A percentile compares a stretch with the other conserved stretches of the same genome.
phyloP scores from a whole-genome alignment of 1,284 basidiomycete genomes.

The Puccinia polysora region DNA sequence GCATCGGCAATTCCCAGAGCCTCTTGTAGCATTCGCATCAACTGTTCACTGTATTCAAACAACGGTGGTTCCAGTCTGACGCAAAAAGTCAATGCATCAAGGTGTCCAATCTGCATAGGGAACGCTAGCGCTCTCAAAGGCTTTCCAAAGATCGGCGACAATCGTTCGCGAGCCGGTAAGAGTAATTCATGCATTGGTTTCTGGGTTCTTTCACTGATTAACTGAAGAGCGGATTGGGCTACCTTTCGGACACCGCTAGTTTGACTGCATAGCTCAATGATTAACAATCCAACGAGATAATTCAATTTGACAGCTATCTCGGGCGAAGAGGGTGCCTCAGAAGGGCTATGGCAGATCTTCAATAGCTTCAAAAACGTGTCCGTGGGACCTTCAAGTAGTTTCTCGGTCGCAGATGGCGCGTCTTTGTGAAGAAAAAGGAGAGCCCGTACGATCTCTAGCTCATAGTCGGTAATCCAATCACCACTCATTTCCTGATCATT shows the following conservation, averaged over 20 bases:
- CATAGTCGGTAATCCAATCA: constrained; percentile 79
- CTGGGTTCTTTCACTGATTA: constrained; percentile 71
- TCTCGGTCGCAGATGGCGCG: constrained; percentile 82
- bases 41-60: constrained; percentile 69
- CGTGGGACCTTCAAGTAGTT: constrained; percentile 72
- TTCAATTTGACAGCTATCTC: constrained; percentile 55
- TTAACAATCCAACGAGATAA: constrained; percentile 74
- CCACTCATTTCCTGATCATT: constrained; percentile 66
- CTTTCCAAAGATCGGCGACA: constrained; percentile 88
- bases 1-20: constrained; percentile 92
- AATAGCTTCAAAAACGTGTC: constrained; percentile 75
- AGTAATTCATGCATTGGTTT: constrained; percentile 73
- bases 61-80: constrained; percentile 55
- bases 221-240: constrained; percentile 73
- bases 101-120: constrained; percentile 94
- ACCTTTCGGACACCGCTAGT: constrained; percentile 80
- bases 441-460: constrained; percentile 84
- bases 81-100: constrained; percentile 93
- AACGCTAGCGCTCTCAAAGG: constrained; percentile 94
- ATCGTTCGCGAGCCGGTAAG: constrained; percentile 76
- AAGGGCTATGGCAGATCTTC: constrained; percentile 62
- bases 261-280: constrained; percentile 81
- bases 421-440: constrained; percentile 92
- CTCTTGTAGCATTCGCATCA: constrained; percentile 86
- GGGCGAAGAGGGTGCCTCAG: constrained; percentile 52